Percentiles rank a stretch among this genome's conserved stretches.
phyloP scores from a whole-genome alignment of 768 basidiomycete species.

The Tephrocybe sp. region DNA sequence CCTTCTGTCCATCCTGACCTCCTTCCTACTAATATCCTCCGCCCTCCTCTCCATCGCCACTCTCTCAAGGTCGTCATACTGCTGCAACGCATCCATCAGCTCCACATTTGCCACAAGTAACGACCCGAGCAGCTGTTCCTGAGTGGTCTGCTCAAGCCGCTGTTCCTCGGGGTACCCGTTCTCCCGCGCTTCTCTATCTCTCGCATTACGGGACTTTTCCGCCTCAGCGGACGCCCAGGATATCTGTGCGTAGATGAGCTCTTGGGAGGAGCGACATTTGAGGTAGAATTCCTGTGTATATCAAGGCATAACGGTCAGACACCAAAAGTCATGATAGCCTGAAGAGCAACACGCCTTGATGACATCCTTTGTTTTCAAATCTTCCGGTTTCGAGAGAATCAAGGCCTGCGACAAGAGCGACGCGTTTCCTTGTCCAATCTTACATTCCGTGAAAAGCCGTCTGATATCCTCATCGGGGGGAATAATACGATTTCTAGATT shows the following conservation, averaged over 20 bases:
- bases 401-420: conserved; percentile 69
- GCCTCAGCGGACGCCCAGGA: conserved; percentile 88
- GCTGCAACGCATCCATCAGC: conserved; percentile 61
- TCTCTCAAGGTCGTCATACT: conserved; percentile 76
- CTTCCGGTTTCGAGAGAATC: conserved; percentile 62
- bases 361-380: conserved; percentile 59
- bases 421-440: conserved; percentile 81
- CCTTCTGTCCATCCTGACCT: conserved; percentile 61
- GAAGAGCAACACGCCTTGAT: conserved; percentile 45
- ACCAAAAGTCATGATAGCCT: background rate
- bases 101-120: conserved; percentile 74
- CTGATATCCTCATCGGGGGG: conserved; percentile 84
- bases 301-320: background rate
- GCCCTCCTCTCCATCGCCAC: conserved; percentile 62
- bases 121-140: conserved; percentile 72
- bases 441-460: conserved; percentile 77
- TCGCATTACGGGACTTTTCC: conserved; percentile 55
- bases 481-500: conserved; percentile 32
- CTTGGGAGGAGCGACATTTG: conserved; percentile 80
- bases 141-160: conserved; percentile 50
- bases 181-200: conserved; percentile 19
- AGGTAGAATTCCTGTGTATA: conserved; percentile 77
- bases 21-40: conserved; percentile 68
- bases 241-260: conserved; percentile 83
- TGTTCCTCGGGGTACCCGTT: conserved; percentile 26